Base-by-base conservation (phyloP, 108 stramenopile genomes). In the Cyclotella sp. region DNA sequence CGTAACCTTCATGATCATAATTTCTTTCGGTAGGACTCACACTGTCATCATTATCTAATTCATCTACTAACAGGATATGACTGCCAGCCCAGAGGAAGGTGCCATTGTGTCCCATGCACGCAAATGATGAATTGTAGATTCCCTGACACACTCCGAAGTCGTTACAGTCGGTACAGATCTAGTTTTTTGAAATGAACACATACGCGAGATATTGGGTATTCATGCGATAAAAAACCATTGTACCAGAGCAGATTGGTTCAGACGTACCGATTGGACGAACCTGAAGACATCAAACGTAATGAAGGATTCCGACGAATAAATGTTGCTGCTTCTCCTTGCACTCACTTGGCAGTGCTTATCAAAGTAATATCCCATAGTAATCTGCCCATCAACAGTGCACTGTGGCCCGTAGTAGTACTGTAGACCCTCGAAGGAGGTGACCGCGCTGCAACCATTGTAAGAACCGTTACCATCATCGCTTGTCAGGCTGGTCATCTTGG, bases 281-380 rank as follows among this genome's bases (percentile, higher is more conserved):
- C 24, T 4, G 8, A 55, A 55, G 21, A 55, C 55, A 55, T 55
- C 24, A 24, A 55, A 55, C 1, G n/a, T 4, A 24, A 24, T 26
- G 55, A 55, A 55, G 11, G 55, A 55, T 55, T 55, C 55, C n/a
- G 55, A 5, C 1, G 55, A 55, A 24, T 24, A 24, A 26, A 55
- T 55, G 13, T 24, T 3, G 0, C 55, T 22, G 1, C 55, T 55
- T 26, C 55, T 55, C 8, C 13, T 55, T 21, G 55, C 55, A 24
- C 24, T 55, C 1, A 55, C 3, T 26, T 55, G 55, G 8, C 55
- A 55, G 24, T 55, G n/a, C 24, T 19, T 19, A 55, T 55, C 55
- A 55, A 55, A 55, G 55, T 26, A 55, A 8, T 55, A 55, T 26
- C 55, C 55, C 55, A 55, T 55, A 22, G 55, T 24, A 21, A 55